phyloP scores from a whole-genome alignment of 768 basidiomycete species.

The Boletus bicolor region DNA sequence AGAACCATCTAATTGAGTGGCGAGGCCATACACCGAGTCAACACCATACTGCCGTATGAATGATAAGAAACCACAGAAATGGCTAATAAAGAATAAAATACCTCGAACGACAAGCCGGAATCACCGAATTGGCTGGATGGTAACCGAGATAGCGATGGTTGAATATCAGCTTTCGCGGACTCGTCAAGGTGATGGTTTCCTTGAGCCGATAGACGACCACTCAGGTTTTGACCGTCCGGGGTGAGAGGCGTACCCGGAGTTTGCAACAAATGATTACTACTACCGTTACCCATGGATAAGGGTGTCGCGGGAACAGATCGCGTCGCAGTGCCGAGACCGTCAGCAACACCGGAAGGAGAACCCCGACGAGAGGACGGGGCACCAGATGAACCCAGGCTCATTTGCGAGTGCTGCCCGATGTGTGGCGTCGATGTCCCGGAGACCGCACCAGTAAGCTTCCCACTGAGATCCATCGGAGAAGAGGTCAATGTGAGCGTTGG shows the following conservation, averaged over 20 bases:
- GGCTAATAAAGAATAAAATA: slow-evolving; percentile 30
- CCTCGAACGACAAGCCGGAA: slow-evolving; percentile 53
- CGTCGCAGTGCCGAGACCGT: slow-evolving; percentile 56
- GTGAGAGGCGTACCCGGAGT: slow-evolving; percentile 62
- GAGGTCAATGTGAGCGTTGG: slow-evolving; percentile 64
- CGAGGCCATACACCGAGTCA: slow-evolving; percentile 50
- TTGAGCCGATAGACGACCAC: slow-evolving; percentile 58
- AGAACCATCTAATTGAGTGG: slow-evolving; percentile 47
- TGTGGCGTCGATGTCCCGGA: slow-evolving; percentile 67
- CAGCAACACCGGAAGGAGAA: slow-evolving; percentile 66
- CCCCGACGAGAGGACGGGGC: slow-evolving; percentile 64
- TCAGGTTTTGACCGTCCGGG: slow-evolving; percentile 55
- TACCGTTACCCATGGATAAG: slow-evolving; percentile 48
- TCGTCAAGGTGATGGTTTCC: slow-evolving; percentile 47
- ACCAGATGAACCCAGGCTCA: slow-evolving; percentile 30
- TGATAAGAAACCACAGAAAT: slow-evolving; percentile 7
- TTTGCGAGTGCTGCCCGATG: slow-evolving; percentile 57
- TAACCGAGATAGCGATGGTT: slow-evolving; percentile 70
- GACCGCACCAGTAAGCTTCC: slow-evolving; percentile 43
- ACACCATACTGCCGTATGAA: slow-evolving; percentile 49
- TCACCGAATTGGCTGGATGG: slow-evolving; percentile 57
- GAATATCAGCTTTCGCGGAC: slow-evolving; percentile 52
- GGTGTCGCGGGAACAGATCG: slow-evolving; percentile 87
- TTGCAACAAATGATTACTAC: slow-evolving; percentile 52
- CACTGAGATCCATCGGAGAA: slow-evolving; percentile 47